Conservation (phyloP, 2,329 filamentous ascomycete species). For the Trichoderma semiorbis region DNA sequence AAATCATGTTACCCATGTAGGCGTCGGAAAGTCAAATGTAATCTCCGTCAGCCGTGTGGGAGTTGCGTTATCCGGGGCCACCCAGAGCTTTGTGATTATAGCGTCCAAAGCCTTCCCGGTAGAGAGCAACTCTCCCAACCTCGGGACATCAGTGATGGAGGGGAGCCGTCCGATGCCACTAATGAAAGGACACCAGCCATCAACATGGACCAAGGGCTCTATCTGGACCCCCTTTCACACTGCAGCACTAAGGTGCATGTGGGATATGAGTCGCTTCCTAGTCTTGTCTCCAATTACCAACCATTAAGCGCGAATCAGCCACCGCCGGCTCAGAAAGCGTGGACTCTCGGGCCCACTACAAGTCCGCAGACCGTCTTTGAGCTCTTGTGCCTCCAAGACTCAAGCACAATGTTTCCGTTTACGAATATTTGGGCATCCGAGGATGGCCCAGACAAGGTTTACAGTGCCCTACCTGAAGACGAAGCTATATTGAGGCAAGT, state of each 20-base stretch:
- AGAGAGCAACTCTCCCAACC: not conserved
- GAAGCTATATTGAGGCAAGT: not conserved
- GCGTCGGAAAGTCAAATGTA: not conserved
- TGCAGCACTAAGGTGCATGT: not conserved
- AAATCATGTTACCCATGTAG: not conserved
- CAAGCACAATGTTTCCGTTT: not conserved
- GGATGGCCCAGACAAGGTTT: not conserved
- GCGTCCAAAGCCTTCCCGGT: not conserved
- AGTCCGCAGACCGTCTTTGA: not conserved
- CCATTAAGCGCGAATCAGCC: not conserved
- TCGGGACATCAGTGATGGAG: not conserved
- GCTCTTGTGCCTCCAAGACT: not conserved
- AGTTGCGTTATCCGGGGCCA: not conserved
- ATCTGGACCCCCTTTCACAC: not conserved
- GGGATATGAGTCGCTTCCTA: not conserved
- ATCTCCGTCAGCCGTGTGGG: not conserved
- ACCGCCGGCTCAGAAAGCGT: not conserved
- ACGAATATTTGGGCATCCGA: not conserved
- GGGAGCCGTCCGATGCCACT: not conserved
- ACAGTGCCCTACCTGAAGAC: not conserved
- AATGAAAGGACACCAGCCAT: not conserved
- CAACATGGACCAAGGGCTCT: not conserved
- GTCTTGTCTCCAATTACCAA: not conserved
- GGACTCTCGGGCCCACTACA: not conserved
- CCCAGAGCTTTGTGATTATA: not conserved